Evolutionary conservation across 23 red algal genomes (phyloP).

Genomic region (Cyanidiococcus yangmingshanensis): DNA sequence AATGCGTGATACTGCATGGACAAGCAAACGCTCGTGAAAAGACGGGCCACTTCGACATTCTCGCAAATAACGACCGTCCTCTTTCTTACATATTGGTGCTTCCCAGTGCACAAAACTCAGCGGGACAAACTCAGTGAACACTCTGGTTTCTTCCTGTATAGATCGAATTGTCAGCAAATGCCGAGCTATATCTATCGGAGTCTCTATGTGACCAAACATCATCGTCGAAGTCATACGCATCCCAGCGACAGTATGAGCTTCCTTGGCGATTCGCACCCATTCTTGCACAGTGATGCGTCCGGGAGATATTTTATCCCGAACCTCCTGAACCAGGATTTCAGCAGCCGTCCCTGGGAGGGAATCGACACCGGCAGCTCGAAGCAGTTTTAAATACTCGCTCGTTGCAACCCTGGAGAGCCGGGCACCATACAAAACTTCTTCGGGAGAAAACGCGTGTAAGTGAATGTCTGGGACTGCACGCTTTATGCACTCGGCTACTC

Average conservation of each 20-base stretch:
- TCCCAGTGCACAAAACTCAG: background rate
- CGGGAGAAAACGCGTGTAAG: slow-evolving; percentile 5
- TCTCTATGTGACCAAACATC: background rate
- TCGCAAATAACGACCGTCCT: background rate
- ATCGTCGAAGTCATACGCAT: background rate
- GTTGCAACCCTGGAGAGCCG: background rate
- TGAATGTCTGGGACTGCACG: background rate
- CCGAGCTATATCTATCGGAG: background rate
- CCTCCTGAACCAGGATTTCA: background rate
- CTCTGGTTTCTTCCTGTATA: background rate
- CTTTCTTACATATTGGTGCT: background rate
- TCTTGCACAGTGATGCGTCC: background rate
- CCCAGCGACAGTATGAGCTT: background rate
- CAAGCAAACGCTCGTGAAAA: background rate
- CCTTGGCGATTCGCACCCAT: background rate
- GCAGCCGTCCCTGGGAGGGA: background rate
- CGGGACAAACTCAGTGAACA: background rate
- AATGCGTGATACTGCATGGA: background rate
- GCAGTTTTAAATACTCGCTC: background rate
- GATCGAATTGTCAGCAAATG: background rate
- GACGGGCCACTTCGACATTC: background rate
- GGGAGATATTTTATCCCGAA: background rate
- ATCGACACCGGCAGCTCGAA: background rate
- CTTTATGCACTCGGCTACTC: background rate
- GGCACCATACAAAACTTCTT: background rate